A percentile compares a stretch with the other conserved stretches of the same genome.
Conservation (phyloP, 140 eudicot genomes). For the Anethum foeniculum region DNA sequence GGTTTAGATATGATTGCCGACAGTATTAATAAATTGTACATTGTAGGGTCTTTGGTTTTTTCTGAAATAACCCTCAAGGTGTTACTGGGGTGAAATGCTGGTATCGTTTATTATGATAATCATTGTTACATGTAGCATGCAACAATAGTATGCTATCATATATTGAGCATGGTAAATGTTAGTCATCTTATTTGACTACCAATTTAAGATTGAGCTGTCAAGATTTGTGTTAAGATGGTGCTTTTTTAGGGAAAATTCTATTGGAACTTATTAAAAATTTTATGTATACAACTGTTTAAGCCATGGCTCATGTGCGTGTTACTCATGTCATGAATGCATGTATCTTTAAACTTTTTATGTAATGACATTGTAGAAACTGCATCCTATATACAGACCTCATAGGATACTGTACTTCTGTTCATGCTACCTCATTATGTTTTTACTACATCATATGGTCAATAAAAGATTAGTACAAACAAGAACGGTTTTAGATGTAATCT, state of each 20-base stretch:
- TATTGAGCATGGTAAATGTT: neutral
- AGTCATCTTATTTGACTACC: neutral
- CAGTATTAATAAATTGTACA: neutral
- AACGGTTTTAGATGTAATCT: no score
- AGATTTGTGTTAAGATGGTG: neutral
- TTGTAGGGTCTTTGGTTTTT: neutral
- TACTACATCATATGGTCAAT: neutral
- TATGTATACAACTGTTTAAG: neutral
- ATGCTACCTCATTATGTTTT: no score
- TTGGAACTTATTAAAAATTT: neutral
- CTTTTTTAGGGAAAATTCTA: neutral
- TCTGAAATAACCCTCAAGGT: neutral
- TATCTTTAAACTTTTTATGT: neutral
- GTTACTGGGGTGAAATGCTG: neutral
- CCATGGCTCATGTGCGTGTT: neutral
- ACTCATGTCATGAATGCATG: neutral
- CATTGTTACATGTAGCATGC: neutral
- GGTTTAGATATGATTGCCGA: neutral
- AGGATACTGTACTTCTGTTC: neutral
- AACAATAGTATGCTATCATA: neutral
- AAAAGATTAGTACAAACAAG: no score
- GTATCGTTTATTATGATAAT: neutral
- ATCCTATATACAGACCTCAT: neutral
- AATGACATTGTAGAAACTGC: neutral
- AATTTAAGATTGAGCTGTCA: neutral